Conservation (phyloP, 2,329 filamentous ascomycete species). For the Talaromyces sp. region DNA sequence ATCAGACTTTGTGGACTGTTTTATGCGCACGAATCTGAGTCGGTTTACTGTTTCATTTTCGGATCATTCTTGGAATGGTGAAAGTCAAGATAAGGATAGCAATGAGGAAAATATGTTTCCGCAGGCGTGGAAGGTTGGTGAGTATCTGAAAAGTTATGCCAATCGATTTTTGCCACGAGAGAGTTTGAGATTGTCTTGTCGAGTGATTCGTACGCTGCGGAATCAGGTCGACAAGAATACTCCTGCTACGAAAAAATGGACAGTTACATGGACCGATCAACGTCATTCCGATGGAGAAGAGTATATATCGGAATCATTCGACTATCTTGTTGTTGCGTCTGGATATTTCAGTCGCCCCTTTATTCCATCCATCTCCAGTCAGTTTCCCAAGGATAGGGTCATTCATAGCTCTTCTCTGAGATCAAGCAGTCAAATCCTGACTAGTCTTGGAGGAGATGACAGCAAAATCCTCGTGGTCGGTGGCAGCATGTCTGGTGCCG, state of each 20-base stretch:
- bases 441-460: constrained; percentile 7
- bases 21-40: constrained; percentile 63
- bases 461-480: constrained; percentile 71
- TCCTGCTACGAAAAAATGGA: constrained; percentile 31
- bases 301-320: constrained; percentile 50
- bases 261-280: constrained; percentile 35
- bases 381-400: constrained; percentile 45
- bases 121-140: constrained; percentile 71
- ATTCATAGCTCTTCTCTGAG: constrained; percentile 67
- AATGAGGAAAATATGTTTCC: constrained; percentile 61
- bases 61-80: constrained; percentile 64
- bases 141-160: constrained; percentile 66
- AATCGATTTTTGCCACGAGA: constrained; percentile 53
- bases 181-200: constrained; percentile 51
- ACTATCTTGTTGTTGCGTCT: constrained; percentile 68
- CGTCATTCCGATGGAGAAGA: background rate
- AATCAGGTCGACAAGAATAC: constrained; percentile 10
- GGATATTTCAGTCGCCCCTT: constrained; percentile 70
- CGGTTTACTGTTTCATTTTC: constrained; percentile 62
- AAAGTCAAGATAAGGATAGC: constrained; percentile 26
- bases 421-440: background rate
- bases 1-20: constrained; percentile 54
- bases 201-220: constrained; percentile 31
- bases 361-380: constrained; percentile 46
- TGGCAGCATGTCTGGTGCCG: constrained; percentile 78